Evolutionary conservation across 1,284 basidiomycete species (phyloP), one percentile per base, ranked within the genome.

Genomic region (Pseudozyma sp.): DNA sequence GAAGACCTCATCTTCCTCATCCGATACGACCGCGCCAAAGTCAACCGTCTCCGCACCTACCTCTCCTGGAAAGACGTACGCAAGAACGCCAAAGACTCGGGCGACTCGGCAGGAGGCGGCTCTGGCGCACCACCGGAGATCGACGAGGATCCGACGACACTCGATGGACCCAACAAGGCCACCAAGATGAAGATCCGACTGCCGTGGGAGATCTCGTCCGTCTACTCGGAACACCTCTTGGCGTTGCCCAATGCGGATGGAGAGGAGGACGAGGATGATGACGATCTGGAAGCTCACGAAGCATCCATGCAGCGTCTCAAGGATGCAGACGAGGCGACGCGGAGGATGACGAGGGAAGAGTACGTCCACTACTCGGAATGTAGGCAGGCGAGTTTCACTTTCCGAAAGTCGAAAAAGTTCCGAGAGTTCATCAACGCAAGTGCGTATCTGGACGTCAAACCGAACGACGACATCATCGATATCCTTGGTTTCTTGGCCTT

Each of bases 61-160:
- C 88, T 99, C n/a, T 93, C 92, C 0, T 99, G 96, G 95, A 97
- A 97, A 82, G 96, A 97, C 75, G 95, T 98, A 7, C 89, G 96
- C 16, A 97, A 97, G 82, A 92, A 94, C 75, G 94, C 94, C 7
- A 97, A 97, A 81, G 94, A 97, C 52, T 74, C 64, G 11, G 80
- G 80, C 9, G 83, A 81, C 45, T 92, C 89, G 3, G 92, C 89
- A 11, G 92, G 90, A 16, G 91, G 90, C 1, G 51, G 54, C 5
- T 69, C 64, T 6, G 73, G 67, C 1, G 66, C 45, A 13, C 17
- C 55, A 14, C 66, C 62, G 29, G 62, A 69, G 48, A 71, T 73
- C 30, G 73, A 56, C 10, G 69, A 75, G 3, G 75, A 73, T 14
- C 54, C 61, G 0, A 59, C 52, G 1, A 37, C 63, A 4, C 63